Base-by-base conservation (phyloP, 2,329 filamentous ascomycete genomes). In the Delphinella strobiligena region DNA sequence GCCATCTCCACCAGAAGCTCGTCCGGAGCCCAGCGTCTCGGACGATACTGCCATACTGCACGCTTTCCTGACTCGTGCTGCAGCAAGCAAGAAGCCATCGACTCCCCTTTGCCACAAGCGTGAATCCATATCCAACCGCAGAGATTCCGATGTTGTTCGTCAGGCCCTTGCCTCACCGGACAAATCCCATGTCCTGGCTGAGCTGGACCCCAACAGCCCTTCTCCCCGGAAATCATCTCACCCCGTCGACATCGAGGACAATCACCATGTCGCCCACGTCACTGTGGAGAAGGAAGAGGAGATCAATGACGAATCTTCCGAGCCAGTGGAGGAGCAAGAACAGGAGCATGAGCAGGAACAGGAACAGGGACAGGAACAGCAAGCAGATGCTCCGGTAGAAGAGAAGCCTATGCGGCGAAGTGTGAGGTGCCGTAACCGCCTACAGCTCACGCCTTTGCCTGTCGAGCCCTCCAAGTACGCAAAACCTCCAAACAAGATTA, bases 11-110 rank as follows among this genome's bases (percentile, higher is more conserved):
- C 17, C 53, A 46, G 43, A 47, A 12, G 24, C 22, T 18, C 44
- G 48, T 19, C 33, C 45, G 15, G 47, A 51, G 30, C 54, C 55
- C 47, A 61, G 41, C 44, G 59, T 49, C 35, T 69, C 45, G 53
- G 65, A 67, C 40, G 67, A 70, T 43, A 69, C 67, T 5, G 66
- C 65, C 1, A 50, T 68, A 12, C 53, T 71, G 4, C 66, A 66
- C 43, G 64, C 67, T 27, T 71, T 69, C 45, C 58, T 71, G 31
- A 65, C 54, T 14, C 63, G 66, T 7, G 64, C 65, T n/a, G 64
- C 61, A n/a, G 61, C 65, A 19, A 67, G 55, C 46, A 69, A 66
- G 47, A 40, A 40, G 54, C 61, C 40, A 12, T 50, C 59, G 16
- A 51, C 54, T 12, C 48, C 47, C 9, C 54, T 56, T n/a, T n/a